phyloP scores from a whole-genome alignment of 306 rosid genomes.

The Dalbergia oliveri region DNA sequence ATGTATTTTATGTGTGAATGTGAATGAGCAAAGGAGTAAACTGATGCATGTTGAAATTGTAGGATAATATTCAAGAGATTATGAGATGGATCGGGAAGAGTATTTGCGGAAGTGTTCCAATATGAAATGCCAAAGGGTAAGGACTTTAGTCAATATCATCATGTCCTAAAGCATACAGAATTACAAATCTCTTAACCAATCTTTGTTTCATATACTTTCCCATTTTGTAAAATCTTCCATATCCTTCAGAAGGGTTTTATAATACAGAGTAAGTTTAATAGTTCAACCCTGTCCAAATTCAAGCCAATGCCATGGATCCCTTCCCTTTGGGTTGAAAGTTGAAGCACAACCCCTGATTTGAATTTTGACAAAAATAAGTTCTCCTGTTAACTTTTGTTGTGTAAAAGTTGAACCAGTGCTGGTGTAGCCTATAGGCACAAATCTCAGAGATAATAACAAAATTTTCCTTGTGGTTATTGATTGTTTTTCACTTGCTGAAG shows the following conservation, averaged over 20 bases:
- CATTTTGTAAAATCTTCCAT: slow-evolving; percentile 25
- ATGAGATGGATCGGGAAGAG: slow-evolving; percentile 72
- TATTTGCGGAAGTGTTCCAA: slow-evolving; percentile 67
- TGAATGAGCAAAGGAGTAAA: slow-evolving; percentile 34
- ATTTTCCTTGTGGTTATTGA: neutral
- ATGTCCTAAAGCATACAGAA: slow-evolving; percentile 7
- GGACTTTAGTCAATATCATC: slow-evolving; percentile 27
- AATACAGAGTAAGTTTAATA: neutral
- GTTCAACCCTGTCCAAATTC: neutral
- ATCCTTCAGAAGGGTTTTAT: neutral
- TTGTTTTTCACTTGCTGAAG: neutral
- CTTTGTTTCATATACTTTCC: slow-evolving; percentile 18
- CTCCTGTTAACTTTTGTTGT: neutral
- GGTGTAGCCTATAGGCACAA: too few species aligned
- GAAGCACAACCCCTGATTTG: neutral
- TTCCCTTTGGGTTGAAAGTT: neutral
- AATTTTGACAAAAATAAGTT: neutral
- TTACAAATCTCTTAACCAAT: neutral
- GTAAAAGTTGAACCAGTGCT: too few species aligned
- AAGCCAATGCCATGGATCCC: neutral
- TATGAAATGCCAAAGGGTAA: slow-evolving; percentile 79
- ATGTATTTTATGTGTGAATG: slow-evolving; percentile 7
- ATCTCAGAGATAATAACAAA: neutral
- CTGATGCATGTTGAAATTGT: slow-evolving; percentile 49
- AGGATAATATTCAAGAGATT: slow-evolving; percentile 52